phyloP scores from a whole-genome alignment of 805 yeast species.

The Candida coquimbonensis region DNA sequence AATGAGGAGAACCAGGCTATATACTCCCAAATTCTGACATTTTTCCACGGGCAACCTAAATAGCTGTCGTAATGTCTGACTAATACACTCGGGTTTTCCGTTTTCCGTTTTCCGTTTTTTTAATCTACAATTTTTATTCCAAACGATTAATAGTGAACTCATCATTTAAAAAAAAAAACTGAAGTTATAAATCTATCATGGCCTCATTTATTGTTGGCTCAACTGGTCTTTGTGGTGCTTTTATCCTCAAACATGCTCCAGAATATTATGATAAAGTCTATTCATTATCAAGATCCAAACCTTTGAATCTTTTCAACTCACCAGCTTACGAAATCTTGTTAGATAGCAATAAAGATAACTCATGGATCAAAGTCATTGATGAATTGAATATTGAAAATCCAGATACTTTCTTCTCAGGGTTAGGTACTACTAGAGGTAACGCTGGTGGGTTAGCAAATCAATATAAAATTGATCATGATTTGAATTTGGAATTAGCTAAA shows the following conservation, averaged over 20 bases:
- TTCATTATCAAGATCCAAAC: conserved; percentile 44
- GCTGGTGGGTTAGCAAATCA: conserved; percentile 75
- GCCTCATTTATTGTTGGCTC: conserved; percentile 49
- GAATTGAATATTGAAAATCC: conserved; percentile 15
- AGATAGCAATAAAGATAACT: conserved; percentile 36
- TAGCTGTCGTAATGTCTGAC: no score
- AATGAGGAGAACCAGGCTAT: no score
- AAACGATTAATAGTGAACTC: no score
- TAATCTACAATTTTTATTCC: no score
- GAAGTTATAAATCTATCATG: neutral
- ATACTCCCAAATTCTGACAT: no score
- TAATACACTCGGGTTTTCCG: no score
- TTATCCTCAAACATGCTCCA: conserved; percentile 39
- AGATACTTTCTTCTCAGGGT: conserved; percentile 46
- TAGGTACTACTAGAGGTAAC: conserved; percentile 67
- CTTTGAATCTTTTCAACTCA: conserved; percentile 3
- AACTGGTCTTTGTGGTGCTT: conserved; percentile 71
- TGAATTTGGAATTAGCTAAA: conserved; percentile 60
- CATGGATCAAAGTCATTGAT: conserved; percentile 40
- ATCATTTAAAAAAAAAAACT: no score
- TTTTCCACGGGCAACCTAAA: no score
- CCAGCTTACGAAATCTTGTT: conserved; percentile 28
- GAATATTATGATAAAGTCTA: conserved; percentile 34
- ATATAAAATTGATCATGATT: conserved; percentile 65
- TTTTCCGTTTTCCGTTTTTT: no score